Base-by-base conservation (phyloP, 345 rosid species). In the Camelina hispida region DNA sequence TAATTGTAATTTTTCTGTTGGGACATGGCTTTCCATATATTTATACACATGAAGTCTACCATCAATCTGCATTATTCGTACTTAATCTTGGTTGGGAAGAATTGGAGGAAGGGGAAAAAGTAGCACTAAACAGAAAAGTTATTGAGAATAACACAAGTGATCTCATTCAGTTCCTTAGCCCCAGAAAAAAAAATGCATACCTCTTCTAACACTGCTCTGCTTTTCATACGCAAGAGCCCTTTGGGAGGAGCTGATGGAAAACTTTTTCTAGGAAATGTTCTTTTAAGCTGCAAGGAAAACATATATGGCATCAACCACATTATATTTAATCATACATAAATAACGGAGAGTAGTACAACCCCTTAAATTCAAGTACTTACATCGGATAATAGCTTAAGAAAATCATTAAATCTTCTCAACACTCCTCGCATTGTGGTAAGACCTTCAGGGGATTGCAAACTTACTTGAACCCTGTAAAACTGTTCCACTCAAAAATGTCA, bases 381-480 rank as follows among this genome's bases (percentile, higher is more conserved):
- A 81, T 91, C 94, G n/a, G 83, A 54, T 79, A 83, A 92, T 81
- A 95, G 86, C 87, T 84, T 92, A 73, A 92, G 69, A 79, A 95
- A 92, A 74, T 95, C 93, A 85, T 90, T 95, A 83, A 95, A 95
- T 84, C 99, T 88, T 87, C 98, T 86, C 83, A 90, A 79, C 17
- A 90, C 89, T 61, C 81, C 93, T 62, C 84, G 87, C 37, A 80
- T 82, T 22, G 85, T 80, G 34, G 97, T 92, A 68, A 85, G 68
- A 65, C 98, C 99, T 76, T 89, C 96, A 23, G 94, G 97, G 20
- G 99, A 90, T 79, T 95, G 98, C 47, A 95, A 3, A 68, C 98
- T 91, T 68, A 92, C 79, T 86, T 95, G 97, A 77, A 92, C 91
- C 97, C 99, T 92, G 89, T 95, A 95, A 89, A 92, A 95, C 99